These are phyloP conservation scores for Sparassis latifolia DNA, from an alignment of 1,284 basidiomycete species.

Conservation along the genomic window DNA sequence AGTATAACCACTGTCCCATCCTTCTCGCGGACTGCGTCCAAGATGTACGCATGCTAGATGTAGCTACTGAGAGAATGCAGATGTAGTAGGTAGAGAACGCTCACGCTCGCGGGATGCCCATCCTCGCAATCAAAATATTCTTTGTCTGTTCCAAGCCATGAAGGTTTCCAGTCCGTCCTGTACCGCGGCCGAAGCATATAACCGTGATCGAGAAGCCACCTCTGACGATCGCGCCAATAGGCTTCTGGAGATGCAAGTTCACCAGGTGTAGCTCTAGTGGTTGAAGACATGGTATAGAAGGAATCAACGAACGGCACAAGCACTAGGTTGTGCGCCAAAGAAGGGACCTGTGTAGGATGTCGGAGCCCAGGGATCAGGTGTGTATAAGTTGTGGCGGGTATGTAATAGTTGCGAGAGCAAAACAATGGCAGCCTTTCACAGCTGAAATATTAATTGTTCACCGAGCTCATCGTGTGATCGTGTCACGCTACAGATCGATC, in stretches of 20 bases:
- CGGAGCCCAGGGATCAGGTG: too few relatives aligned
- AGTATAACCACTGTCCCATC: not conserved
- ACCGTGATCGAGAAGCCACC: constrained; percentile 11
- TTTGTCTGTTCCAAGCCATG: constrained; percentile 8
- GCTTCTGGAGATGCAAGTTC: not conserved
- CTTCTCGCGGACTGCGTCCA: not conserved
- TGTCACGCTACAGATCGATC: too few relatives aligned
- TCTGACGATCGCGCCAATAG: constrained; percentile 15
- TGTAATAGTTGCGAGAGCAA: too few relatives aligned
- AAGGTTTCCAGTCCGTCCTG: constrained; percentile 12
- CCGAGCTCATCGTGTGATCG: too few relatives aligned
- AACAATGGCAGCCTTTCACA: too few relatives aligned
- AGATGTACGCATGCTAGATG: not conserved
- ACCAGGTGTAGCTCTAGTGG: too few relatives aligned
- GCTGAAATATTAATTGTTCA: too few relatives aligned
- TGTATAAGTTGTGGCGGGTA: too few relatives aligned
- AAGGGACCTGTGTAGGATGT: too few relatives aligned
- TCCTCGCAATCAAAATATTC: constrained; percentile 8
- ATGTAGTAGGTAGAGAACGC: not conserved
- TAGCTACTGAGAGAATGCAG: not conserved
- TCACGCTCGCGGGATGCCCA: constrained; percentile 1
- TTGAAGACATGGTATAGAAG: too few relatives aligned
- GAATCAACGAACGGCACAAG: too few relatives aligned
- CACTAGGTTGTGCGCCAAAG: too few relatives aligned
- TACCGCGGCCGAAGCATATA: constrained; percentile 14